Evolutionary conservation across 129 eudicot genomes (phyloP).

Genomic region (Artemisia argyi): DNA sequence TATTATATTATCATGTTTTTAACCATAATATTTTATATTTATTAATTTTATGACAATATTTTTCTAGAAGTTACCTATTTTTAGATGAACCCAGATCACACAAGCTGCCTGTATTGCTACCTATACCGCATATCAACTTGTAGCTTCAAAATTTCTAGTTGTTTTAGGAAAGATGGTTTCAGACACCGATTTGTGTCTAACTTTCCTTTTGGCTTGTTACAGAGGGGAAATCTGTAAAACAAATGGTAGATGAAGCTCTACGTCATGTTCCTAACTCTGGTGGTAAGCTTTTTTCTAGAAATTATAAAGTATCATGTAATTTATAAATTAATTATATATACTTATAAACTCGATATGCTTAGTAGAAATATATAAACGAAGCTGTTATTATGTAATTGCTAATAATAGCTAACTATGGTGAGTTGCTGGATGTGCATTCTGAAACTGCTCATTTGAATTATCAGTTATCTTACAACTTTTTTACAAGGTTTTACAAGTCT

Average conservation of each 20-base stretch:
- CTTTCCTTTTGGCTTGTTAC: constrained; percentile 25
- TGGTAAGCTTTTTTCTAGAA: constrained; percentile 48
- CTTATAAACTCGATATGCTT: no score
- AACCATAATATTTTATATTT: neutral
- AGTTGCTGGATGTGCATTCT: neutral
- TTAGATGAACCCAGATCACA: neutral
- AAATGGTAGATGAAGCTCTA: constrained; percentile 98
- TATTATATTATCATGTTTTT: neutral
- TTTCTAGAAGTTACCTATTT: neutral
- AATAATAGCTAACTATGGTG: neutral
- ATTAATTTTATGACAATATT: neutral
- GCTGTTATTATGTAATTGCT: neutral
- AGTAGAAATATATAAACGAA: no score
- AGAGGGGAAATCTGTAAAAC: constrained; percentile 96
- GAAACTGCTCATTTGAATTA: neutral
- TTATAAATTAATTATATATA: no score
- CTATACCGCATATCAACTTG: neutral
- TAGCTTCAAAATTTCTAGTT: neutral
- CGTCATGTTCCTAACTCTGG: constrained; percentile 67
- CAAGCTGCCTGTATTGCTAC: neutral
- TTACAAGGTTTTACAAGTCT: neutral
- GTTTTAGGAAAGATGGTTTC: neutral
- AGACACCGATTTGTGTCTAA: neutral
- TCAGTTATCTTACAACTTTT: neutral
- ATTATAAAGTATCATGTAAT: no score